Evolutionary conservation across 192 early-diverging fungal genomes (phyloP).

Genomic region (Polychytrium aggregatum): DNA sequence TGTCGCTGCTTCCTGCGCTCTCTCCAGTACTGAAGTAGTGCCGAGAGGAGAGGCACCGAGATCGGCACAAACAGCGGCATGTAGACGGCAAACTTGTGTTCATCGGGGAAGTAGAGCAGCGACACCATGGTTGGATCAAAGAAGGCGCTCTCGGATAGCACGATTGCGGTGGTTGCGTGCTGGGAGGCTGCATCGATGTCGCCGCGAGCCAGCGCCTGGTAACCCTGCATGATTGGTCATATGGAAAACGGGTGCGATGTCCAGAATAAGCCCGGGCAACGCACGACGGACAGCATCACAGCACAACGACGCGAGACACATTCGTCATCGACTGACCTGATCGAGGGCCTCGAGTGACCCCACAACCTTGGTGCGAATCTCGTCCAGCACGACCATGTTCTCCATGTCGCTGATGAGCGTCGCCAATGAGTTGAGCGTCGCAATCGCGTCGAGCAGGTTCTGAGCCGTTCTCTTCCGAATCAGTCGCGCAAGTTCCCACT

Average conservation of each 20-base stretch:
- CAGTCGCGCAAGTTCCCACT: conserved; percentile 72
- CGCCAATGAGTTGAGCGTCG: conserved; percentile 69
- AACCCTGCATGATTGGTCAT: neutral
- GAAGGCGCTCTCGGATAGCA: conserved; percentile 75
- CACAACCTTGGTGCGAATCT: conserved; percentile 62
- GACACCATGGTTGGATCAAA: conserved; percentile 98
- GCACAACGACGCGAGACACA: no score
- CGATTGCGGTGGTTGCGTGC: conserved; percentile 51
- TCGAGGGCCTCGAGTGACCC: conserved; percentile 1
- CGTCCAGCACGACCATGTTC: conserved; percentile 89
- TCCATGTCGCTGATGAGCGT: conserved; percentile 65
- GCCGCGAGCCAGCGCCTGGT: neutral
- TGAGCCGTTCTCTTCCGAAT: conserved; percentile 55
- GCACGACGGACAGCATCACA: no score
- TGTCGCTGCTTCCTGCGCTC: no score
- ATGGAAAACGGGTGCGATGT: neutral
- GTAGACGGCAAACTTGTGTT: conserved; percentile 96
- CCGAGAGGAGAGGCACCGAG: conserved; percentile 9
- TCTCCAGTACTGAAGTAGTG: no score
- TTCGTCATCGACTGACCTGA: neutral
- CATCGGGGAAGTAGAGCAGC: conserved; percentile 94
- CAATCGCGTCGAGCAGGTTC: conserved; percentile 60
- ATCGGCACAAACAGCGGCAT: conserved; percentile 91
- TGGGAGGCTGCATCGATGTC: conserved; percentile 32
- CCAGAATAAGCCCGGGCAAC: neutral